phyloP scores from a whole-genome alignment of 768 basidiomycete species.

The Russula olivacea region DNA sequence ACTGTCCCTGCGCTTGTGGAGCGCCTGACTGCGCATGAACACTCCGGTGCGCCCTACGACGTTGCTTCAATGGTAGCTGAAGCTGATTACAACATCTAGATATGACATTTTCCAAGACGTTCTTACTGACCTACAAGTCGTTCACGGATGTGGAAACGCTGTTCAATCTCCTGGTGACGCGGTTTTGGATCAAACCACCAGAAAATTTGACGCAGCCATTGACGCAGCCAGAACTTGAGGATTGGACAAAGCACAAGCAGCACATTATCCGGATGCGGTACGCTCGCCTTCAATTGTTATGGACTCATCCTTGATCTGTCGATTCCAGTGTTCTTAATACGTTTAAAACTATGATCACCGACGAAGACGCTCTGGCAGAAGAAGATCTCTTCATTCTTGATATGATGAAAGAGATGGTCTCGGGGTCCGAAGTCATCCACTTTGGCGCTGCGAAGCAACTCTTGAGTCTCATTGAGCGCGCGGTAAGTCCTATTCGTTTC shows the following conservation, averaged over 20 bases:
- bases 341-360: conserved; percentile 82
- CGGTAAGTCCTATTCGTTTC: conserved; percentile 45
- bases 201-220: conserved; percentile 52
- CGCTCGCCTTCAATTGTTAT: neutral
- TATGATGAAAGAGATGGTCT: conserved; percentile 74
- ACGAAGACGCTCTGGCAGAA: conserved; percentile 77
- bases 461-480: conserved; percentile 66
- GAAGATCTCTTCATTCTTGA: conserved; percentile 80
- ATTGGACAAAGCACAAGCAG: conserved; percentile 85
- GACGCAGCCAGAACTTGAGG: conserved; percentile 51
- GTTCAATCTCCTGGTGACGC: conserved; percentile 70
- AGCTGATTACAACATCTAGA: conserved; percentile 40
- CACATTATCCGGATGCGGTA: conserved; percentile 83
- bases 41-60: conserved; percentile 53
- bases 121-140: conserved; percentile 94
- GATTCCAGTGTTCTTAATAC: conserved; percentile 75
- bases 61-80: neutral
- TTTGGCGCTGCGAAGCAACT: conserved; percentile 72
- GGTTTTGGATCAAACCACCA: conserved; percentile 77
- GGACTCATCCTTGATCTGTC: conserved; percentile 3
- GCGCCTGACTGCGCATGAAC: conserved; percentile 85
- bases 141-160: conserved; percentile 82
- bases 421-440: conserved; percentile 55
- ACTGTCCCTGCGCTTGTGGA: conserved; percentile 83
- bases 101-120: conserved; percentile 76